phyloP scores from a whole-genome alignment of 2,329 filamentous ascomycete genomes.

The Aureobasidium lini region DNA sequence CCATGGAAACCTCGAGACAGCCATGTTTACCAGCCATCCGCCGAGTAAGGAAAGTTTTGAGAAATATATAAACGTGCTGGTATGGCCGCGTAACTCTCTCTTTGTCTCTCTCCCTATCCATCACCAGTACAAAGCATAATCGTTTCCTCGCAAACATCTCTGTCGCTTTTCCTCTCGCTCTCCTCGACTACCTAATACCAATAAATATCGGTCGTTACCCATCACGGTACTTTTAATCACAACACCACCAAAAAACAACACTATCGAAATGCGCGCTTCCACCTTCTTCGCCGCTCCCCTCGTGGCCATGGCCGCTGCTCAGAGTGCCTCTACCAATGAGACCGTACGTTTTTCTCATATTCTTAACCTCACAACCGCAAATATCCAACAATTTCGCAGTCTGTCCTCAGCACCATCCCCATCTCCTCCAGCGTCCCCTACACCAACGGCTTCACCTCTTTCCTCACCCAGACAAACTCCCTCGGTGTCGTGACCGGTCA shows the following conservation, averaged over 20 bases:
- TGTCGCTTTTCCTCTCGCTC: not conserved
- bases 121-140: not conserved
- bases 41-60: not conserved
- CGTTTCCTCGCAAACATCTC: not conserved
- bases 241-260: not conserved
- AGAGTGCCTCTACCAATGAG: conserved; percentile 20
- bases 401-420: conserved; percentile 13
- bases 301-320: conserved; percentile 36
- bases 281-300: conserved; percentile 36
- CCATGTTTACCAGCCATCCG: conserved; percentile 1
- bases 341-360: not conserved
- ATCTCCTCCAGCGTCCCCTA: conserved; percentile 18
- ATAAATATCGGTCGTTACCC: not conserved
- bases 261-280: conserved; percentile 41
- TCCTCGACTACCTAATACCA: no score
- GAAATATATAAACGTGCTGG: not conserved
- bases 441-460: conserved; percentile 36
- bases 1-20: conserved; percentile 1
- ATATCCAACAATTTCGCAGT: not conserved
- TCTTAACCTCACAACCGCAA: not conserved
- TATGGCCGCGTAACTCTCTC: not conserved
- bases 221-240: not conserved
- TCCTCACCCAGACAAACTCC: conserved; percentile 42
- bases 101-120: not conserved
- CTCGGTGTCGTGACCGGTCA: conserved; percentile 43